Evolutionary conservation across 768 basidiomycete genomes (phyloP).

Genomic region (Galerina marginata): DNA sequence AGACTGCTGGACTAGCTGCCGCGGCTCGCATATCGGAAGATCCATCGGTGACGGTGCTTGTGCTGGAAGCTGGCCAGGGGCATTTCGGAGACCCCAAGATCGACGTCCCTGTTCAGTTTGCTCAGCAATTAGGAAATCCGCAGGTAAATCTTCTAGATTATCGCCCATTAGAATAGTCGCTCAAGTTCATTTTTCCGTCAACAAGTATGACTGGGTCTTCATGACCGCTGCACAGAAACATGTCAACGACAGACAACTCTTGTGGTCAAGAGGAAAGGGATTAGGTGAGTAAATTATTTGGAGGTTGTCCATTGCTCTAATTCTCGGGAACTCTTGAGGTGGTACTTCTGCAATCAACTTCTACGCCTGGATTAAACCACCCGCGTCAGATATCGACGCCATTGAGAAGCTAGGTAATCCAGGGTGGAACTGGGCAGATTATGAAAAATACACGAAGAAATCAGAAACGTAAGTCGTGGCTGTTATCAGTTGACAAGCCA

Average conservation of each 20-base stretch:
- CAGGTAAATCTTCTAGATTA: background rate
- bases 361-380: constrained; percentile 37
- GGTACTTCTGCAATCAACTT: constrained; percentile 55
- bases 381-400: constrained; percentile 33
- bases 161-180: constrained; percentile 12
- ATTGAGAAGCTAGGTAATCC: constrained; percentile 56
- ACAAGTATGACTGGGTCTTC: constrained; percentile 43
- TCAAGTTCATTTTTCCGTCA: constrained; percentile 6
- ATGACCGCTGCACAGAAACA: constrained; percentile 33
- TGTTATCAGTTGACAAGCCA: background rate
- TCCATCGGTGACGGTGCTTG: constrained; percentile 7
- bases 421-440: constrained; percentile 59
- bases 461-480: constrained; percentile 38
- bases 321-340: constrained; percentile 26
- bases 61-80: background rate
- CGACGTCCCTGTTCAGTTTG: constrained; percentile 8
- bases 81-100: background rate
- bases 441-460: constrained; percentile 41
- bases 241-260: constrained; percentile 27
- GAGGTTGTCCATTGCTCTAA: background rate
- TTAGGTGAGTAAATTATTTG: constrained; percentile 26
- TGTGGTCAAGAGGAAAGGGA: constrained; percentile 38
- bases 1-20: constrained; percentile 14
- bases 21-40: constrained; percentile 2
- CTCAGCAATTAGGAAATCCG: constrained; percentile 1